A percentile compares a stretch with the other conserved stretches of the same genome.
These are phyloP conservation scores for Cladosporium sp. DNA, from an alignment of 2,329 filamentous ascomycete genomes.

Conservation along the genomic window DNA sequence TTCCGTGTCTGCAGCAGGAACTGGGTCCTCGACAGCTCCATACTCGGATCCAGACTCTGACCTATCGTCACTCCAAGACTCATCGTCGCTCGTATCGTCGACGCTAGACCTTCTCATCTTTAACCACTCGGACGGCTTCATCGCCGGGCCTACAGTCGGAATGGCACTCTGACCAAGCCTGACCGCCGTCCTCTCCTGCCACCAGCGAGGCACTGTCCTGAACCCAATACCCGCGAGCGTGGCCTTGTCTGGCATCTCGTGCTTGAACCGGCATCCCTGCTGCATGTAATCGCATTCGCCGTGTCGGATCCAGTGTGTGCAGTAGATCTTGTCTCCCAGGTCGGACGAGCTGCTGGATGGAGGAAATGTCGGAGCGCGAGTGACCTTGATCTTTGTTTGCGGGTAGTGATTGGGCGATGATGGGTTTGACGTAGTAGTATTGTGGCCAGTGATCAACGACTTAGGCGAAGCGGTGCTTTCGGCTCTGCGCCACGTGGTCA, in stretches of 20 bases:
- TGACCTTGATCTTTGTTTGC: not conserved
- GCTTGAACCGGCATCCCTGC: constrained; percentile 83
- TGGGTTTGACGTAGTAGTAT: constrained; percentile 21
- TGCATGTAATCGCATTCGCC: constrained; percentile 81
- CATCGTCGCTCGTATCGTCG: not conserved
- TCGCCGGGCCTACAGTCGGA: constrained; percentile 14
- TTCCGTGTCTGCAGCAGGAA: no score
- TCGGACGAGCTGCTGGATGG: constrained; percentile 37
- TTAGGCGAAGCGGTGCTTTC: constrained; percentile 1
- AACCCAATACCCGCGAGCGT: constrained; percentile 69
- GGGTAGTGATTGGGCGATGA: not conserved
- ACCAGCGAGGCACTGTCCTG: constrained; percentile 53
- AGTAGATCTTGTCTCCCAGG: constrained; percentile 66
- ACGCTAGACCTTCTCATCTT: not conserved
- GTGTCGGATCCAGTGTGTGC: constrained; percentile 84
- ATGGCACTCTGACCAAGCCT: constrained; percentile 18
- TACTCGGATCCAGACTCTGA: not conserved
- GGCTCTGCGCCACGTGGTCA: constrained; percentile 24
- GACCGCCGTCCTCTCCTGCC: constrained; percentile 43
- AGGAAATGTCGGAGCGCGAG: constrained; percentile 33
- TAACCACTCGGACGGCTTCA: constrained; percentile 17
- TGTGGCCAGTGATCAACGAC: constrained; percentile 27
- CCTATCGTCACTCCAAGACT: not conserved
- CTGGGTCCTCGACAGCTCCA: not conserved
- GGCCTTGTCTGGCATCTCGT: constrained; percentile 76